phyloP scores from a whole-genome alignment of 1,284 basidiomycete species.

The Heimioporus retisporus region DNA sequence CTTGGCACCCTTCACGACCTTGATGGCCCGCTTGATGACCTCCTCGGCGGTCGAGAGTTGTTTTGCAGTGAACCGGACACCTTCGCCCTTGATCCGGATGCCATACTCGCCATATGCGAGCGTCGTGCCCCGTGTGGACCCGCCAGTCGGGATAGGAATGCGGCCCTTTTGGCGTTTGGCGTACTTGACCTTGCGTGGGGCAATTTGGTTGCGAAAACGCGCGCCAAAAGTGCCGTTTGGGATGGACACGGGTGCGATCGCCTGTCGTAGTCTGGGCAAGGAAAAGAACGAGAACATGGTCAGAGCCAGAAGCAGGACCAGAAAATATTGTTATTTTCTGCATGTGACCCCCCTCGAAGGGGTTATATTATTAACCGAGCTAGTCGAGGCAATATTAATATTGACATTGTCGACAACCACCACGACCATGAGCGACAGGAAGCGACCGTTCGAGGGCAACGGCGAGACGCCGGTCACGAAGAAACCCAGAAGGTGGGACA shows the following conservation, averaged over 20 bases:
- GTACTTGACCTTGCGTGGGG: conserved; percentile 86
- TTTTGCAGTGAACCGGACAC: conserved; percentile 90
- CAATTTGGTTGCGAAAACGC: conserved; percentile 66
- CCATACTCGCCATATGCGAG: conserved; percentile 95
- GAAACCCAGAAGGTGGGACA: conserved; percentile 74
- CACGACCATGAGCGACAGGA: conserved; percentile 48
- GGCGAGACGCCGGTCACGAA: conserved; percentile 64
- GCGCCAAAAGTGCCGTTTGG: conserved; percentile 34
- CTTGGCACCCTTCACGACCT: conserved; percentile 91
- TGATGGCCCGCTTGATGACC: conserved; percentile 92
- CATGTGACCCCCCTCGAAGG: conserved; percentile 30
- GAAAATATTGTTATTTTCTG: too few species aligned
- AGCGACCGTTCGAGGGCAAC: conserved; percentile 61
- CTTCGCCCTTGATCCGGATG: conserved; percentile 87
- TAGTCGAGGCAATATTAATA: background rate
- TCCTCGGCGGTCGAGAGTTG: conserved; percentile 92
- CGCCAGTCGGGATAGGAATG: conserved; percentile 86
- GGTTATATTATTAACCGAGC: conserved; percentile 16
- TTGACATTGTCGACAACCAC: conserved; percentile 8
- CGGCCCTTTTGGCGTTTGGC: conserved; percentile 92
- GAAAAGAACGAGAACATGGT: conserved; percentile 34
- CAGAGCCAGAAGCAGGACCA: background rate
- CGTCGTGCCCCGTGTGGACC: conserved; percentile 95
- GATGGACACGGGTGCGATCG: conserved; percentile 23
- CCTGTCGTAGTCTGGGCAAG: conserved; percentile 19